These are phyloP conservation scores for Bolboschoenoplectus hybrid DNA, from an alignment of 202 grass and related monocot species.

Conservation along the genomic window DNA sequence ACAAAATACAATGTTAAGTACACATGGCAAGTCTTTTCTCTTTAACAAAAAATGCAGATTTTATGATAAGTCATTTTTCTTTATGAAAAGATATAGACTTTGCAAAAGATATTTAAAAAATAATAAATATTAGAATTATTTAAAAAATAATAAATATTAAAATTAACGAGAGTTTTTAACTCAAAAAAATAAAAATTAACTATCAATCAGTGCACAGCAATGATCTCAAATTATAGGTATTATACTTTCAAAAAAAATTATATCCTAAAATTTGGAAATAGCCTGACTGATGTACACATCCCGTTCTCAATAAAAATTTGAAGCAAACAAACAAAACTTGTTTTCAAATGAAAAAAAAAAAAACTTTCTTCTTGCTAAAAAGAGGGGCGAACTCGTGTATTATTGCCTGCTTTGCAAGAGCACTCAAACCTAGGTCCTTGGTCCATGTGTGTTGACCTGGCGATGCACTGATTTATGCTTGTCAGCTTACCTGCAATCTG, in stretches of 20 bases:
- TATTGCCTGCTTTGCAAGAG: conserved; percentile 62
- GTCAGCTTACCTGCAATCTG: conserved; percentile 90
- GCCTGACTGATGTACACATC: neutral
- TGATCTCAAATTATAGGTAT: neutral
- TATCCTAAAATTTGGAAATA: neutral
- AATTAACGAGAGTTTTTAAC: too few species aligned
- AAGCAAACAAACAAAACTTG: neutral
- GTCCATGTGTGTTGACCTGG: conserved; percentile 62
- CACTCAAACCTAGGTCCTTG: conserved; percentile 71
- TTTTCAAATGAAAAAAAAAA: neutral
- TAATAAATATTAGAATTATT: too few species aligned
- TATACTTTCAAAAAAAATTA: neutral
- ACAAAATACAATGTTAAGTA: neutral
- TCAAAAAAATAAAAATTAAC: too few species aligned
- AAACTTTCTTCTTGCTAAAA: conserved; percentile 20
- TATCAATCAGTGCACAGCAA: neutral
- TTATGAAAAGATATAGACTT: too few species aligned
- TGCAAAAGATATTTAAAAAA: too few species aligned
- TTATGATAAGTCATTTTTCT: too few species aligned
- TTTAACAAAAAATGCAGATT: too few species aligned
- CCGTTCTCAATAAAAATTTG: neutral
- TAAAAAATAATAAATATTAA: too few species aligned
- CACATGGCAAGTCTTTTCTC: neutral
- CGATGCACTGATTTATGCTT: conserved; percentile 81
- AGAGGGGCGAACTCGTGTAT: conserved; percentile 37